These are phyloP conservation scores for Fusarium goolgardi DNA, from an alignment of 2,329 filamentous ascomycete genomes.

Conservation along the genomic window DNA sequence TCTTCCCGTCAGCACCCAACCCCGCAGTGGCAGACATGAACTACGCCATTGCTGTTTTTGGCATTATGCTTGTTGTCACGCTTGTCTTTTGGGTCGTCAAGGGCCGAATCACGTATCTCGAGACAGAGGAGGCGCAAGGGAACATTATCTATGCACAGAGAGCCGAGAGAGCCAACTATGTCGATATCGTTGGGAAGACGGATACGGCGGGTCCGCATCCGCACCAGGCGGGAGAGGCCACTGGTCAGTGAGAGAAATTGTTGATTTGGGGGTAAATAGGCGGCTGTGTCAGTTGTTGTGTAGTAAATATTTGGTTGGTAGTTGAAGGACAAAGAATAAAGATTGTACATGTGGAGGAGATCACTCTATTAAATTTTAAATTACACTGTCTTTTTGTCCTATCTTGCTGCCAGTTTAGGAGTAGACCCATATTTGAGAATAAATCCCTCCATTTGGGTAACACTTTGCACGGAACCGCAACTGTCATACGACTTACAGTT, in stretches of 20 bases:
- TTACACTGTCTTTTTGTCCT: constrained; percentile 35
- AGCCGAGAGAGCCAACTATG: constrained; percentile 30
- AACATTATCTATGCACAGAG: constrained; percentile 41
- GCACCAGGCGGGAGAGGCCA: not conserved
- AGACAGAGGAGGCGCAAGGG: constrained; percentile 46
- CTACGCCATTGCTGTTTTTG: constrained; percentile 68
- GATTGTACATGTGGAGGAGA: not conserved
- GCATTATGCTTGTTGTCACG: constrained; percentile 63
- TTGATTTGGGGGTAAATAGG: not conserved
- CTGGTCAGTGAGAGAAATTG: not conserved
- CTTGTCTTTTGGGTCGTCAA: constrained; percentile 63
- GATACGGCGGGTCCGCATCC: constrained; percentile 2
- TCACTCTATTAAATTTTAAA: constrained; percentile 21
- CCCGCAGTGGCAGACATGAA: constrained; percentile 65
- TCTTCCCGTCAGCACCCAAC: constrained; percentile 61
- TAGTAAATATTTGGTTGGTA: not conserved
- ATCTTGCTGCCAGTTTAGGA: constrained; percentile 27
- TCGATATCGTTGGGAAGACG: constrained; percentile 21
- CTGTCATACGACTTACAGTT: constrained; percentile 17
- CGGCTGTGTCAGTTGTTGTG: not conserved
- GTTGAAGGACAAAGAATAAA: not conserved
- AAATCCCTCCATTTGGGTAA: not conserved
- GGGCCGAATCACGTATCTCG: constrained; percentile 55
- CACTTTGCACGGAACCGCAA: not conserved
- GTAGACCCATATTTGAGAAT: not conserved